Conservation (phyloP, 176 grass and related monocot genomes). For the Bothriochloa decipiens region DNA sequence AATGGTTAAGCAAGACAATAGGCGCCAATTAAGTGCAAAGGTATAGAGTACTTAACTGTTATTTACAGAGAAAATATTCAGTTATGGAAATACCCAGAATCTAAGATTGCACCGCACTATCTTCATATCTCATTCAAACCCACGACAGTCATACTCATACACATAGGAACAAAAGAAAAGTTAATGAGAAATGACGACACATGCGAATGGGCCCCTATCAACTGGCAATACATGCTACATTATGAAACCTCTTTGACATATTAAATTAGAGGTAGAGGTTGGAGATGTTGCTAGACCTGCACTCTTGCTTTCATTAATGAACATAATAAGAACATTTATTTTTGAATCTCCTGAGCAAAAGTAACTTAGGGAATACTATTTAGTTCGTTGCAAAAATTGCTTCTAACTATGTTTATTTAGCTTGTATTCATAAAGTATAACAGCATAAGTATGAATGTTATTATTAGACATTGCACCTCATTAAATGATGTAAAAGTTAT, state of each 20-base stretch:
- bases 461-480: neutral
- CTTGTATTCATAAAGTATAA: constrained; percentile 9
- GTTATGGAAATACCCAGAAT: constrained; percentile 33
- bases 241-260: neutral
- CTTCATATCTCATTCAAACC: neutral
- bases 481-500: constrained; percentile 15
- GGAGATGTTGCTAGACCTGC: neutral
- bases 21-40: constrained; percentile 92
- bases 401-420: constrained; percentile 16
- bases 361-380: neutral
- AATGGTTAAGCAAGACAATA: constrained; percentile 98
- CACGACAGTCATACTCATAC: neutral
- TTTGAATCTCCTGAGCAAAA: neutral
- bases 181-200: neutral
- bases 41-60: constrained; percentile 45
- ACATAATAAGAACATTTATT: neutral
- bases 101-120: constrained; percentile 15
- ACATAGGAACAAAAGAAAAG: neutral
- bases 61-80: constrained; percentile 5
- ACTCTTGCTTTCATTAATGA: neutral
- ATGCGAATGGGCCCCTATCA: neutral
- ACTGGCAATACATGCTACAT: neutral
- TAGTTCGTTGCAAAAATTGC: neutral
- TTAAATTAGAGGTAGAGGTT: constrained; percentile 2
- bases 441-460: neutral